Conservation (phyloP, 2,329 filamentous ascomycete species). For the Epichloe bromicola region DNA sequence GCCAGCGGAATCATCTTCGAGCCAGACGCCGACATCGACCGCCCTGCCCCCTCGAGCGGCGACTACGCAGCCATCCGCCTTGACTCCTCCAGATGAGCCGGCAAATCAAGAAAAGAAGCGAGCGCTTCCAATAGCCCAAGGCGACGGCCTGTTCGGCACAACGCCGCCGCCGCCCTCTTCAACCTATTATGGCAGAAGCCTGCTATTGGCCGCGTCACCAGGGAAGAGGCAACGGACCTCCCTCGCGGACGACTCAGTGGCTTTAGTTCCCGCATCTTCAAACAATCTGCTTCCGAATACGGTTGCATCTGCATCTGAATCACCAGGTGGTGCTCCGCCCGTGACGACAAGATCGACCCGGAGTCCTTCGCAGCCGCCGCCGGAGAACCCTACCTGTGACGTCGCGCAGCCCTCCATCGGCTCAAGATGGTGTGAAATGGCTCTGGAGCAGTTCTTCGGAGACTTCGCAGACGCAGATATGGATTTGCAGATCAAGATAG, state of each 20-base stretch:
- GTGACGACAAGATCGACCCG: not conserved
- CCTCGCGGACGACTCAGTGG: slow-evolving; percentile 9
- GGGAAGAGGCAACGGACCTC: slow-evolving; percentile 23
- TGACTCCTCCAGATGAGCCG: slow-evolving; percentile 44
- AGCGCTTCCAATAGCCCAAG: slow-evolving; percentile 14
- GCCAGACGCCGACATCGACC: slow-evolving; percentile 19
- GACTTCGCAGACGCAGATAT: slow-evolving; percentile 45
- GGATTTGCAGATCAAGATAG: slow-evolving; percentile 46
- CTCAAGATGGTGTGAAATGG: slow-evolving; percentile 42
- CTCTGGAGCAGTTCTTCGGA: slow-evolving; percentile 45
- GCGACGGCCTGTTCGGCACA: slow-evolving; percentile 10
- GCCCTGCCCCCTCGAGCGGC: slow-evolving; percentile 26
- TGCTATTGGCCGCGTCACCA: slow-evolving; percentile 17
- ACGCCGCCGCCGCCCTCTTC: slow-evolving; percentile 12
- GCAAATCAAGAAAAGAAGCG: slow-evolving; percentile 31
- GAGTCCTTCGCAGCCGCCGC: not conserved
- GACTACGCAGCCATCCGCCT: slow-evolving; percentile 28
- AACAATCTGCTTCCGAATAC: not conserved
- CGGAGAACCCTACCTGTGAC: not conserved
- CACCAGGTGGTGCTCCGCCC: not conserved
- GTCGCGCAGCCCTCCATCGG: slow-evolving; percentile 24
- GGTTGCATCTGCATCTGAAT: not conserved
- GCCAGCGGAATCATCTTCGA: slow-evolving; percentile 14
- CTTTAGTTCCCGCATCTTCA: not conserved
- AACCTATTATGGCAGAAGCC: slow-evolving; percentile 18